Evolutionary conservation across 768 basidiomycete species (phyloP).

Genomic region (Rhizopogon sp.): DNA sequence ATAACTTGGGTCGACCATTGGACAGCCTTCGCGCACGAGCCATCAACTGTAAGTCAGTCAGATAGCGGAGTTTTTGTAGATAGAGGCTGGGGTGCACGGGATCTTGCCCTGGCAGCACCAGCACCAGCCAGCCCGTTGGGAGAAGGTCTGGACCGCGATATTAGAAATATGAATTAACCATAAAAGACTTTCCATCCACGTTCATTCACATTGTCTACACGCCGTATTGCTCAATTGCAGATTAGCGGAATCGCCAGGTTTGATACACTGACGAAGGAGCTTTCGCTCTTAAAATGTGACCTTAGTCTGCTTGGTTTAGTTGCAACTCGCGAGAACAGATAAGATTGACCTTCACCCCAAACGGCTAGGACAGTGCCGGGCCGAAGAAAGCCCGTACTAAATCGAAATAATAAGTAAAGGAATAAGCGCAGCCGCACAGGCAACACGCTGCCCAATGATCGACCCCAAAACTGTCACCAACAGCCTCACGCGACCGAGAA

Average conservation of each 20-base stretch:
- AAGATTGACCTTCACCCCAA: not conserved
- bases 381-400: not conserved
- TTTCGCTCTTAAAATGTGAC: not conserved
- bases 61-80: not conserved
- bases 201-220: not conserved
- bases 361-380: not conserved
- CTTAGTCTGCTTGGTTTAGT: not conserved
- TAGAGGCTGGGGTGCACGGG: not conserved
- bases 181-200: not conserved
- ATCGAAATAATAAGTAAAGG: not conserved
- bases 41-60: not conserved
- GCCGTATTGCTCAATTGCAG: not conserved
- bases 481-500: conserved; percentile 17
- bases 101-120: not conserved
- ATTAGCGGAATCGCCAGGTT: not conserved
- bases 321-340: not conserved
- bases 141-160: not conserved
- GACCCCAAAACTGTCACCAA: conserved; percentile 30
- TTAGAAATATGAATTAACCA: not conserved
- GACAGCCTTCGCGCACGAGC: not conserved
- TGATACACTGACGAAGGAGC: too few species aligned
- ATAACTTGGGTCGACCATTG: not conserved
- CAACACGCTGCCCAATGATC: conserved; percentile 7
- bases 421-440: not conserved
- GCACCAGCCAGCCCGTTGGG: not conserved